Percentiles rank a stretch among this genome's conserved stretches.
Conservation (phyloP, 2,329 filamentous ascomycete genomes). For the Aspergillus awamori region DNA sequence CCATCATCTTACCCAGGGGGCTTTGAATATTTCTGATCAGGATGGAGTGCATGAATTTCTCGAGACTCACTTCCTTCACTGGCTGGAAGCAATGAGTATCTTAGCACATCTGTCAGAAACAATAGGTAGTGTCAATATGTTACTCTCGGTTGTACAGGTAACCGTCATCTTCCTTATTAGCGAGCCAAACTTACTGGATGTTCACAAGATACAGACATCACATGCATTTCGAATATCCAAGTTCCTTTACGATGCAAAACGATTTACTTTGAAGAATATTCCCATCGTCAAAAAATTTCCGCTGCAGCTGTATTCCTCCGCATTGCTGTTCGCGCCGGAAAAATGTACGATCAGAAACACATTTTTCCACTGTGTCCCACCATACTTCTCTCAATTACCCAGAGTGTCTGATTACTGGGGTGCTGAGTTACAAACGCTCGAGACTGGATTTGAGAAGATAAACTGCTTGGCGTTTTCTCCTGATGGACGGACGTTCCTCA, state of each 20-base stretch:
- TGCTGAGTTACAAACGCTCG: neutral
- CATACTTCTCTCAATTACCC: too few species aligned
- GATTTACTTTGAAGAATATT: slow-evolving; percentile 33
- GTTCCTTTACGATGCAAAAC: slow-evolving; percentile 34
- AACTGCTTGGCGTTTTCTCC: neutral
- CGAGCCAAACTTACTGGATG: too few species aligned
- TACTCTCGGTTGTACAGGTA: slow-evolving; percentile 21
- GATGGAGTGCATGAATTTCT: slow-evolving; percentile 10
- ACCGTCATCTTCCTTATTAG: neutral
- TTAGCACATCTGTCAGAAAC: slow-evolving; percentile 20
- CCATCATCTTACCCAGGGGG: slow-evolving; percentile 25
- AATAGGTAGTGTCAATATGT: slow-evolving; percentile 17
- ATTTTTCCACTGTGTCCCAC: slow-evolving; percentile 13
- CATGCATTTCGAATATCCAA: neutral
- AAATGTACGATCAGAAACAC: slow-evolving; percentile 28
- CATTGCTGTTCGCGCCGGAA: slow-evolving; percentile 34
- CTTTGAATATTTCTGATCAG: neutral
- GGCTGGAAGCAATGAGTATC: slow-evolving; percentile 28
- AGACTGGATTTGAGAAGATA: neutral
- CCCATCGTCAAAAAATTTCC: slow-evolving; percentile 33
- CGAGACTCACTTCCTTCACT: slow-evolving; percentile 27
- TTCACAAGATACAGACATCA: too few species aligned
- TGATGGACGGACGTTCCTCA: neutral
- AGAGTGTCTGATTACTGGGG: slow-evolving; percentile 12
- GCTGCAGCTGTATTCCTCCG: slow-evolving; percentile 40